Percentiles rank a stretch among this genome's conserved stretches.
Evolutionary conservation across 2,329 filamentous ascomycete genomes (phyloP).

Genomic region (Sarocladiaceae sp.): DNA sequence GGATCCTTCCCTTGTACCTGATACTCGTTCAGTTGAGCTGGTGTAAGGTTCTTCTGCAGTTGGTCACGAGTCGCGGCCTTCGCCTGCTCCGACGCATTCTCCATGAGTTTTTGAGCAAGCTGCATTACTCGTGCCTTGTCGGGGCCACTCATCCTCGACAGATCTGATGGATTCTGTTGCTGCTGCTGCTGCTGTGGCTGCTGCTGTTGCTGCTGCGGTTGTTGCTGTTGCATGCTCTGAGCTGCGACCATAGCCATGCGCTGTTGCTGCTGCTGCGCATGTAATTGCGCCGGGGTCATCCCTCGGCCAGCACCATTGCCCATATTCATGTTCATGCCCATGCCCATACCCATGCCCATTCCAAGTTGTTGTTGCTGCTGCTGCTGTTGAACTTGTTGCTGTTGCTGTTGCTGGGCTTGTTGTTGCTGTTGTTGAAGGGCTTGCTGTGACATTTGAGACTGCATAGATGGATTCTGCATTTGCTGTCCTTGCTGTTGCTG

Average conservation of each 20-base stretch:
- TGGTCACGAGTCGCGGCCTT: conserved; percentile 30
- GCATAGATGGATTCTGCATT: conserved; percentile 53
- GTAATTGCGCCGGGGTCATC: conserved; percentile 35
- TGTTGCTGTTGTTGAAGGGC: conserved; percentile 25
- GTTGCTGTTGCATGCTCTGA: conserved; percentile 24
- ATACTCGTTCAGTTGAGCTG: conserved; percentile 41
- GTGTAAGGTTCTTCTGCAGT: conserved; percentile 31
- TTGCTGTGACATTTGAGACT: conserved; percentile 48
- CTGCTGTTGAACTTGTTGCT: not conserved
- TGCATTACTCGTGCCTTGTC: conserved; percentile 44
- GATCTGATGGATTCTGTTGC: conserved; percentile 17
- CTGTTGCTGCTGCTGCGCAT: conserved; percentile 1
- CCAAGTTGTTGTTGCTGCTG: conserved; percentile 16
- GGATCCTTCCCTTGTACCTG: conserved; percentile 45
- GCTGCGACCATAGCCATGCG: conserved; percentile 30
- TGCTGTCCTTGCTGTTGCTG: conserved; percentile 25
- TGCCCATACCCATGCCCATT: conserved; percentile 19
- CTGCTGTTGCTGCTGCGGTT: conserved; percentile 13
- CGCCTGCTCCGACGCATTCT: conserved; percentile 36
- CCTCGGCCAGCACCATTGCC: conserved; percentile 31
- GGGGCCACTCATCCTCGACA: conserved; percentile 35
- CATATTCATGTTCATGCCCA: conserved; percentile 38
- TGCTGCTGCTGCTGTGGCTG: conserved; percentile 12
- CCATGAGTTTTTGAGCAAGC: conserved; percentile 36
- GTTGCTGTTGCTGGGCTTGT: conserved; percentile 16